Evolutionary conservation across 2,329 filamentous ascomycete species (phyloP).

Genomic region (Phialophora verrucosa): DNA sequence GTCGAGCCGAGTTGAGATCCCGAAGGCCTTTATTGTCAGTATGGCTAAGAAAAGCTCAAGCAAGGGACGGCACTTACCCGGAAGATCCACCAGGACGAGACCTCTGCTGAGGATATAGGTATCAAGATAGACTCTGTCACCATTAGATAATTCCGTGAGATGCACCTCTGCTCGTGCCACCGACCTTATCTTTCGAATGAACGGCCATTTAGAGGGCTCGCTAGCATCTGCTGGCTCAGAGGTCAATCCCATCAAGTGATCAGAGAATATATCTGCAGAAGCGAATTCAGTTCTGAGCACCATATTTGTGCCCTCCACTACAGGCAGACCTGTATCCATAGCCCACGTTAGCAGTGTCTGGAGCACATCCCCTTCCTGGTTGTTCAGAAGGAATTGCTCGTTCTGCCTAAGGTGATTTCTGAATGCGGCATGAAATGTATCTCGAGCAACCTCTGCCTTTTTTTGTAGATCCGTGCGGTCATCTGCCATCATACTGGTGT

Average conservation of each 20-base stretch:
- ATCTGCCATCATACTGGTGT: slow-evolving; percentile 1
- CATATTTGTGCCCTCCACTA: background rate
- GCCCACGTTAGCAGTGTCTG: slow-evolving; percentile 20
- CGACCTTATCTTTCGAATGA: slow-evolving; percentile 21
- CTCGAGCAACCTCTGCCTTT: slow-evolving; percentile 16
- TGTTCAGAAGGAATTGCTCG: slow-evolving; percentile 17
- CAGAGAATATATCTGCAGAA: background rate
- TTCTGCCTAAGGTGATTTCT: slow-evolving; percentile 6
- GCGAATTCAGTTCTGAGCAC: background rate
- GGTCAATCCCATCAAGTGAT: slow-evolving; percentile 16
- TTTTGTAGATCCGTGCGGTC: slow-evolving; percentile 8
- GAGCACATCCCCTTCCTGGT: slow-evolving; percentile 15
- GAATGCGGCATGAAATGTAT: slow-evolving; percentile 21
- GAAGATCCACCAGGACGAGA: slow-evolving; percentile 19
- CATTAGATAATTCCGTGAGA: background rate
- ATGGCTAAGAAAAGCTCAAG: background rate
- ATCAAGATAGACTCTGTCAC: slow-evolving; percentile 18
- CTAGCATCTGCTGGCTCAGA: slow-evolving; percentile 10
- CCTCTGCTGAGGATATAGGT: slow-evolving; percentile 19
- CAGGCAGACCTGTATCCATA: slow-evolving; percentile 3
- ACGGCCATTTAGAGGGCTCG: slow-evolving; percentile 15
- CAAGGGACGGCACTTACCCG: slow-evolving; percentile 4
- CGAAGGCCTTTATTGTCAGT: slow-evolving; percentile 15
- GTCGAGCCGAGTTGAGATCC: slow-evolving; percentile 16
- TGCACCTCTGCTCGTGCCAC: background rate